A percentile compares a stretch with the other conserved stretches of the same genome.
Conservation (phyloP, 1,139 yeast genomes). For the Geotrichum restrictum region DNA sequence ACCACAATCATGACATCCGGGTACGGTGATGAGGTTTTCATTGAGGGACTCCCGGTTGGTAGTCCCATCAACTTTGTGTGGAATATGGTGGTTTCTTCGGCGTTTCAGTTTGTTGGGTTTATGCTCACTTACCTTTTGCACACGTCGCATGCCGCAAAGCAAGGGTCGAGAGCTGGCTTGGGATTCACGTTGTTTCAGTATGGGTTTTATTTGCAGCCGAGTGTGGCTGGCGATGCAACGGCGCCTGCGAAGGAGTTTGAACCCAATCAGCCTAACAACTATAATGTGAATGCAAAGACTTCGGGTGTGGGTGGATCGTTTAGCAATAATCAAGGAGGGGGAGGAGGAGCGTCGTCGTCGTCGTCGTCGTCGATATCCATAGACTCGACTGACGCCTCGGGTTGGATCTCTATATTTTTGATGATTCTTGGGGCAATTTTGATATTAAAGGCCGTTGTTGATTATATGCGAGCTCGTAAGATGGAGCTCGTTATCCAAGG, state of each 20-base stretch:
- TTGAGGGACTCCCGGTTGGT: conserved; percentile 97
- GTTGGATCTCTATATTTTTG: conserved; percentile 50
- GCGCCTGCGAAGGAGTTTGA: conserved; percentile 43
- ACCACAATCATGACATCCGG: conserved; percentile 80
- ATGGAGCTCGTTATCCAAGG: conserved; percentile 58
- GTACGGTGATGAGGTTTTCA: conserved; percentile 79
- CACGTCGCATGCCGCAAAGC: conserved; percentile 95
- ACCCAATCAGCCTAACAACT: conserved; percentile 41
- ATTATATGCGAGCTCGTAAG: conserved; percentile 70
- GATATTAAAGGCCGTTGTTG: conserved; percentile 61
- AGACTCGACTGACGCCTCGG: conserved; percentile 21
- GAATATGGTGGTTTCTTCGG: conserved; percentile 82
- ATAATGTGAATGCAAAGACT: conserved; percentile 32
- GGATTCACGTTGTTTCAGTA: conserved; percentile 79
- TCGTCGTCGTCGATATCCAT: conserved; percentile 9
- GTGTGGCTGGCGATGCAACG: conserved; percentile 36
- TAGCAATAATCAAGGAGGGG: conserved; percentile 28
- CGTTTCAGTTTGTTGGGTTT: conserved; percentile 93
- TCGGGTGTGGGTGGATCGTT: conserved; percentile 35
- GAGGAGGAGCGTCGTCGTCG: conserved; percentile 24
- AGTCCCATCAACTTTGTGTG: conserved; percentile 79
- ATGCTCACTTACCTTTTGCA: conserved; percentile 83
- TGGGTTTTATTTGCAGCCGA: conserved; percentile 70
- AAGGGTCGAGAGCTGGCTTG: conserved; percentile 90
- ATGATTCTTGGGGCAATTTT: conserved; percentile 68